Base-by-base conservation (phyloP, 139 green algal species). In the Edaphochlamys debaryana region DNA sequence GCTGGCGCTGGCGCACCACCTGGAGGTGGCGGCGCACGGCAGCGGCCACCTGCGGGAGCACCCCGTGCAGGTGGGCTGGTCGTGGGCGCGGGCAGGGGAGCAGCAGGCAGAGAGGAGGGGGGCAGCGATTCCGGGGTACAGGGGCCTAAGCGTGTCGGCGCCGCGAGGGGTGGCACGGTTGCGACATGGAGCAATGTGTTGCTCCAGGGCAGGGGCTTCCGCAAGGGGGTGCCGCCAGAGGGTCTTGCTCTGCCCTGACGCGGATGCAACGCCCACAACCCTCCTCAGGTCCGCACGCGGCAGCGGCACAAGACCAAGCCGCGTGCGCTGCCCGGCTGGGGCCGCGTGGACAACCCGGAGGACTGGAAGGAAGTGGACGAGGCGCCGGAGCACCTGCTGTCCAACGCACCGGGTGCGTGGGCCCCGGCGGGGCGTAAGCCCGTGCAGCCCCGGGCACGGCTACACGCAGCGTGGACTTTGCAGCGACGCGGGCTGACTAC, bases 351-450 rank as follows among this genome's bases (percentile, higher is more conserved):
- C 67, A 94, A 94, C 86, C 91, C 90, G 2, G 86, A 89, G 74
- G 92, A 95, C 66, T 98, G 95, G 95, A 84, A 86, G 34, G 92
- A 90, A 34, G 83, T 98, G 73, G 95, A 98, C 72, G 85, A 89
- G 38, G 85, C 94, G 56, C 88, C 92, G 22, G 91, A 94, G 30
- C 63, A 92, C 34, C 9, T 71, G 67, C 67, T 79, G 19, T 67
- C 32, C 0, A 83, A 74, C 42, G 75, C 60, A 32, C 1, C 58
- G 0, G 71, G 71, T 79, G 71, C 7, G 71, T 32, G 23, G 37
- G 66, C 32, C 3, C 6, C 13, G n/a, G 58, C 15, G 32, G 58
- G 58, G 58, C n/a, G n/a, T n/a, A 67, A 13, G 19, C 60, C 60
- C 60, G 23, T 67, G 19, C 23, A 13, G 20, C 60, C 32, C 19